Base-by-base conservation (phyloP, 163 green algal genomes). In the Volvox carteri region DNA sequence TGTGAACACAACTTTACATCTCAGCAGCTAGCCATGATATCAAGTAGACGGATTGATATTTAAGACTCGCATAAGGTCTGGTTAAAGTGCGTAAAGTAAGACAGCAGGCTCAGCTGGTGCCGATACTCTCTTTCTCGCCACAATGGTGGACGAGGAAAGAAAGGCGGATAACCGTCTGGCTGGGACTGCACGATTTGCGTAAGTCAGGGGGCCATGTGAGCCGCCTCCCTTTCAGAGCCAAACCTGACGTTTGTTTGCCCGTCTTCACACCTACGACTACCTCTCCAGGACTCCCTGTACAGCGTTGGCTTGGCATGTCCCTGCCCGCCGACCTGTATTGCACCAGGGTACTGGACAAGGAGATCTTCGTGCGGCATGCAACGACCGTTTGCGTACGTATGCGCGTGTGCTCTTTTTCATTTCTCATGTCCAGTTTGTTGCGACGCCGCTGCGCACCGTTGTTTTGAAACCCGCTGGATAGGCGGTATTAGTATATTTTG, bases 201-300 rank as follows among this genome's bases (percentile, higher is more conserved):
- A 84, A 68, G 75, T 84, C 25, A 39, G 1, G 4, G 48, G 21
- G 75, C 46, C 4, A 50, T 44, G 9, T 30, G 30, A 72, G 75
- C 75, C 48, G 75, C 75, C 75, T 50, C 75, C 75, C 33, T 84
- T 44, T 11, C 62, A 48, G 70, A 30, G 56, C 44, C 21, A 42
- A 65, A 67, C 52, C 73, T 81, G 73, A 81, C 73, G 67, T 5
- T 44, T 65, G 73, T 28, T 46, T 81, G 11, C n/a, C 42, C 12
- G 25, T 18, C 70, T 41, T 11, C 37, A 58, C 41, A 39, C 70
- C 16, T 78, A 56, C 35, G 70, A 33, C 41, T 58, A 78, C 70
- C 70, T 80, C 44, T 80, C 73, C 73, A 62, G 73, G 73, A 80
- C n/a, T 80, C 73, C 73, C 73, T 80, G 73, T 65, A 65, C 73